Percentiles rank a stretch among this genome's conserved stretches.
Conservation (phyloP, 1,284 basidiomycete species). For the Vanrija pseudolonga region DNA sequence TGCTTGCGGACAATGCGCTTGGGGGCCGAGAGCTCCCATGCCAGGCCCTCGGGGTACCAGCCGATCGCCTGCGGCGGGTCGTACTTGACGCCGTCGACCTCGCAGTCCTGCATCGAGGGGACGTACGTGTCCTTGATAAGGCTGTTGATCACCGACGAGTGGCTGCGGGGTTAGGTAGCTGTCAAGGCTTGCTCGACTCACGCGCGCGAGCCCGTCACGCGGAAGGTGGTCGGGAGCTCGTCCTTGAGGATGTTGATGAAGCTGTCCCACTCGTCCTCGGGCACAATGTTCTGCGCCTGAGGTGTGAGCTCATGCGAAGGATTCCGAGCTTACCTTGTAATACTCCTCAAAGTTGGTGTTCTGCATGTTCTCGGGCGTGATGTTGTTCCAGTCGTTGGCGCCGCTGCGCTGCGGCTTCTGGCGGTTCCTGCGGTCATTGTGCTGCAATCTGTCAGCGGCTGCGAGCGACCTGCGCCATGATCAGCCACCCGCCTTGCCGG, state of each 20-base stretch:
- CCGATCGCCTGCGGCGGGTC: constrained; percentile 78
- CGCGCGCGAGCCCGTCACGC: constrained; percentile 84
- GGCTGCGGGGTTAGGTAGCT: constrained; percentile 52
- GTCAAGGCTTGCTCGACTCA: constrained; percentile 49
- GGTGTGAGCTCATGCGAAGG: background rate
- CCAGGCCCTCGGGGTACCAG: constrained; percentile 92
- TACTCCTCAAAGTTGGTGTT: constrained; percentile 71
- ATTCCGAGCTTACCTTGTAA: constrained; percentile 55
- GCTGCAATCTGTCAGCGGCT: too few relatives aligned
- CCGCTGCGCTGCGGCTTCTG: background rate
- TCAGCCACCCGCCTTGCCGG: too few relatives aligned
- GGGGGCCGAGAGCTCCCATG: constrained; percentile 92
- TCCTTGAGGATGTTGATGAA: constrained; percentile 67
- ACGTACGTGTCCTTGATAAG: constrained; percentile 73
- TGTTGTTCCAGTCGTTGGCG: constrained; percentile 19
- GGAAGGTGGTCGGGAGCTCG: constrained; percentile 89
- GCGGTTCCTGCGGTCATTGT: too few relatives aligned
- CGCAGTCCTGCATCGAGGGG: constrained; percentile 68
- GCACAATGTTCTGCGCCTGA: constrained; percentile 41
- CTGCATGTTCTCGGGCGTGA: constrained; percentile 45
- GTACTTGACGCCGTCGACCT: constrained; percentile 63
- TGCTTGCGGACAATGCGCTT: constrained; percentile 86
- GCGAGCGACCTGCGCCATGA: too few relatives aligned
- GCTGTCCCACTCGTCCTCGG: constrained; percentile 67
- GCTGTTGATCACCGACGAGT: constrained; percentile 67